phyloP scores from a whole-genome alignment of 331 rosid species.

The Arachis monticola region DNA sequence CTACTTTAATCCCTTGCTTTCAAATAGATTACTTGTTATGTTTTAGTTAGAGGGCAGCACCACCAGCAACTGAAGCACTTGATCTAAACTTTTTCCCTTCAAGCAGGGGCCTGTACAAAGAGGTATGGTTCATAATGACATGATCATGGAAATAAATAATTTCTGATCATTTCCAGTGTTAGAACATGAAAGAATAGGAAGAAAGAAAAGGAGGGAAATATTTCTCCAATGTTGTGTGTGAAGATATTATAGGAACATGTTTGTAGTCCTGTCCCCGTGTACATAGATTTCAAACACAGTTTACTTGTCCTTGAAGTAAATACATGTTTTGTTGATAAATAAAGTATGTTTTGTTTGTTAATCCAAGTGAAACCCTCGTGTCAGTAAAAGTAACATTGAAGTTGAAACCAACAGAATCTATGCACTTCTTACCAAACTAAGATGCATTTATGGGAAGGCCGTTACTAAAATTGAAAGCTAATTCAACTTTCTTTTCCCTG shows the following conservation, averaged over 20 bases:
- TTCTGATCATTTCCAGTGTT: conserved; percentile 43
- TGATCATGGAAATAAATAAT: conserved; percentile 51
- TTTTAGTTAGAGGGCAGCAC: neutral
- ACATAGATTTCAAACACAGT: neutral
- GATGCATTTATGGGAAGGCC: neutral
- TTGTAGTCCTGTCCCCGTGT: too few relatives aligned
- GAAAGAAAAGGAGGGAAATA: conserved; percentile 37
- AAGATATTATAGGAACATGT: conserved; percentile 31
- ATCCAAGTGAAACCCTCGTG: conserved; percentile 44
- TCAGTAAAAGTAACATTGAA: conserved; percentile 35
- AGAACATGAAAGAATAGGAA: conserved; percentile 54
- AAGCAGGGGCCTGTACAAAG: conserved; percentile 50
- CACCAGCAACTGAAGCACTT: neutral
- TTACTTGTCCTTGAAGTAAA: conserved; percentile 14
- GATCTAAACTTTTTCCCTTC: neutral
- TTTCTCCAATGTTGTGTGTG: conserved; percentile 40
- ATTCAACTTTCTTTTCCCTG: conserved; percentile 11
- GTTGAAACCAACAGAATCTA: conserved; percentile 34
- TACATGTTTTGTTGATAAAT: neutral
- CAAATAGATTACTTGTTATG: neutral
- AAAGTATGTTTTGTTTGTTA: too few relatives aligned
- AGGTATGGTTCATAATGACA: neutral
- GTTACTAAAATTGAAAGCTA: neutral
- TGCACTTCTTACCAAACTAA: conserved; percentile 28
- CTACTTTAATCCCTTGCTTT: neutral